A percentile compares a stretch with the other conserved stretches of the same genome.
These are phyloP conservation scores for Persicaria maculosa DNA, from an alignment of 148 eudicot species.

Conservation along the genomic window DNA sequence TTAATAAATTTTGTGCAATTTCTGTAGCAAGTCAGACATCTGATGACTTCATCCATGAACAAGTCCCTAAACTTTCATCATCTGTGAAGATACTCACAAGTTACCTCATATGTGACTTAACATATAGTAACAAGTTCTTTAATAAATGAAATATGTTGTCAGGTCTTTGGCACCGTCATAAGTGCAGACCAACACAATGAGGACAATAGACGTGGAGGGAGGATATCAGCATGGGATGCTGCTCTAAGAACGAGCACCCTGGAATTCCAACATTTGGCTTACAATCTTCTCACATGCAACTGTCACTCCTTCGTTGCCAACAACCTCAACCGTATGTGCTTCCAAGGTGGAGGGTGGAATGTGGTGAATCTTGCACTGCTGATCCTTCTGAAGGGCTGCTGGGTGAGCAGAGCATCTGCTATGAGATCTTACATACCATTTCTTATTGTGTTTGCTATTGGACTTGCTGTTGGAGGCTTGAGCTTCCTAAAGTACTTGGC, in stretches of 20 bases:
- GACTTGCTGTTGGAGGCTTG: conserved; percentile 63
- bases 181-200: conserved; percentile 24
- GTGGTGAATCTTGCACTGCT: conserved; percentile 69
- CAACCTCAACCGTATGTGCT: conserved; percentile 66
- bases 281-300: conserved; percentile 83
- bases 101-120: no score
- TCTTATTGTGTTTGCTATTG: conserved; percentile 38
- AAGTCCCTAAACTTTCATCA: not conserved
- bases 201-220: conserved; percentile 23
- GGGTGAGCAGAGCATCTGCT: conserved; percentile 56
- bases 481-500: conserved; percentile 57
- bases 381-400: conserved; percentile 63
- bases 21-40: no score
- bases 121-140: not conserved
- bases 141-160: not conserved
- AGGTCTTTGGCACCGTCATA: conserved; percentile 16
- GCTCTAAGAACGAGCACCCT: conserved; percentile 58
- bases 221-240: conserved; percentile 56
- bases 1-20: no score
- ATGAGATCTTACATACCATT: conserved; percentile 54
- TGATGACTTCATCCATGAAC: no score
- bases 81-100: not conserved
- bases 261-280: conserved; percentile 76
- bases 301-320: conserved; percentile 93
- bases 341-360: conserved; percentile 67